Base-by-base conservation (phyloP, 768 basidiomycete genomes). In the Dentipellis sp. region DNA sequence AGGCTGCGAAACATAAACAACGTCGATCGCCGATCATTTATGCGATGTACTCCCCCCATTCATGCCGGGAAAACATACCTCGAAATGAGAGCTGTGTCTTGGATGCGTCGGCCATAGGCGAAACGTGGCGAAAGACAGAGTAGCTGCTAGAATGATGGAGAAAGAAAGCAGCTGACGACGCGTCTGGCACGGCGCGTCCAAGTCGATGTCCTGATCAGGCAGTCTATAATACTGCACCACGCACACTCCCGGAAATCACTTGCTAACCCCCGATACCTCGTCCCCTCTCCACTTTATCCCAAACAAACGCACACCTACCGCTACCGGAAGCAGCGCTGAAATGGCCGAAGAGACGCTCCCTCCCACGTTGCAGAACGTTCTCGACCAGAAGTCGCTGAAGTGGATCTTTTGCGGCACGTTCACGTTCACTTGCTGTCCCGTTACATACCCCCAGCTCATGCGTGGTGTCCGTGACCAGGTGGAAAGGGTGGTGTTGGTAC, bases 341-440 rank as follows among this genome's bases (percentile, higher is more conserved):
- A 29, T 86, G 83, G 66, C 78, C 38, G 76, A 83, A 55, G 85
- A 86, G 63, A 75, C 78, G 1, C 80, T 95, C 42, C 78, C 81
- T 14, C 84, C 95, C 17, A 94, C 92, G 16, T 82, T 99, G 8
- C 92, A 97, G 75, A 97, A 97, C 67, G 76, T 99, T 50, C 74
- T 99, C 34, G 94, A 97, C 70, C 95, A 99, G 72, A 85, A 80
- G 62, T 84, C 85, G 21, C 72, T 97, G 58, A 97, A 97, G 69
- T 99, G 95, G 95, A 97, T 99, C 67, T 99, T 99, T 68, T 98
- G 97, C 67, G 95, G 95, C 82, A 71, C 58, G 88, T 80, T 34
- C 57, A 56, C 45, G 58, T 55, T 29, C 37, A 37, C 42, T 59
- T 48, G 37, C 46, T 42, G 52, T 54, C 58, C 52, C 42, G 4